A percentile compares a stretch with the other conserved stretches of the same genome.
Evolutionary conservation across 331 rosid species (phyloP).

Genomic region (Malus hybrid): DNA sequence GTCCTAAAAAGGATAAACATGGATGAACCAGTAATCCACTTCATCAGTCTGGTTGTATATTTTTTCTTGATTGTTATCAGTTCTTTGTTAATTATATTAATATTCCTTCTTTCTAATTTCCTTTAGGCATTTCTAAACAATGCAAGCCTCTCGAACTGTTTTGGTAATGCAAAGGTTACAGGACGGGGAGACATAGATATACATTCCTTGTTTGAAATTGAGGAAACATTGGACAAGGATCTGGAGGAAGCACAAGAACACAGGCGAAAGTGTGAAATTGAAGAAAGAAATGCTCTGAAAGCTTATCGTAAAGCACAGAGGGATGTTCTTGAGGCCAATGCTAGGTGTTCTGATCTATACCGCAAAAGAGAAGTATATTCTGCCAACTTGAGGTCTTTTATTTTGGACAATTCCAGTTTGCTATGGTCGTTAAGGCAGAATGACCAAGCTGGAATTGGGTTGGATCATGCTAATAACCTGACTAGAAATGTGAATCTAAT

Average conservation of each 20-base stretch:
- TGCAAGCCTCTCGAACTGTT: slow-evolving; percentile 28
- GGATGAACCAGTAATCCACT: background rate
- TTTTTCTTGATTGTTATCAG: background rate
- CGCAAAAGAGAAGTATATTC: slow-evolving; percentile 70
- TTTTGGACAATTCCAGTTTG: slow-evolving; percentile 54
- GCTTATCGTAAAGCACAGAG: slow-evolving; percentile 84
- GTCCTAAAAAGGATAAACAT: background rate
- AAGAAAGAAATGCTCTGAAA: slow-evolving; percentile 84
- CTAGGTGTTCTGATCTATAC: slow-evolving; percentile 65
- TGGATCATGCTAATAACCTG: slow-evolving; percentile 33
- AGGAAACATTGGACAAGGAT: slow-evolving; percentile 78
- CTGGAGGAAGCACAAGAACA: slow-evolving; percentile 89
- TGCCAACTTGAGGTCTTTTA: slow-evolving; percentile 51
- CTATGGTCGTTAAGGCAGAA: slow-evolving; percentile 56
- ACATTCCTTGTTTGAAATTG: slow-evolving; percentile 55
- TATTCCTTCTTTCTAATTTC: slow-evolving; percentile 1
- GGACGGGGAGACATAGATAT: slow-evolving; percentile 31
- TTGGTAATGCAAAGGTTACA: slow-evolving; percentile 39
- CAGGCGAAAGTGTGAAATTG: slow-evolving; percentile 77
- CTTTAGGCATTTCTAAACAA: slow-evolving; percentile 39
- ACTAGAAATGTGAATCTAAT: slow-evolving; percentile 45
- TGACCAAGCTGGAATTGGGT: slow-evolving; percentile 44
- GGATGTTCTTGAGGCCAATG: slow-evolving; percentile 76
- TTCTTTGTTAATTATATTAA: background rate
- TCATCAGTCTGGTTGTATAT: background rate